phyloP scores from a whole-genome alignment of 192 early-diverging fungal genomes.

The Backusella tuberculispora region DNA sequence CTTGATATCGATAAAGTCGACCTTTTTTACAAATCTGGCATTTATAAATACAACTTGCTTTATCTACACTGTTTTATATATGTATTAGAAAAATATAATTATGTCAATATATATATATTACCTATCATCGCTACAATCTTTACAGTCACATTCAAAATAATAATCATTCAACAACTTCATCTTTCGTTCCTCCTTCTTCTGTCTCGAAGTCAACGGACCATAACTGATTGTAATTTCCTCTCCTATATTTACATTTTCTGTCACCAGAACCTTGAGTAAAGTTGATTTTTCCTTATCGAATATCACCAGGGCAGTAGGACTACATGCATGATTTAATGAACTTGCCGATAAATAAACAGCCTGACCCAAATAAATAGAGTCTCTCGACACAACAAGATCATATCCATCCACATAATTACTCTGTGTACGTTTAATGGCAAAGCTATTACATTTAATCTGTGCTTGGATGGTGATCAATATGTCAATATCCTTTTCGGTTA shows the following conservation, averaged over 20 bases:
- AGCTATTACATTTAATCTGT: conserved; percentile 31
- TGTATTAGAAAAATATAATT: background rate
- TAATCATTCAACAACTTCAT: conserved; percentile 12
- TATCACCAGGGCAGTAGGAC: conserved; percentile 24
- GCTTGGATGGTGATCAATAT: conserved; percentile 22
- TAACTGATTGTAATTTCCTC: conserved; percentile 25
- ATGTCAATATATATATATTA: background rate
- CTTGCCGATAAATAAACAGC: conserved; percentile 30
- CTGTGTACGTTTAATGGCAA: conserved; percentile 22
- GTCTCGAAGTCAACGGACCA: conserved; percentile 25
- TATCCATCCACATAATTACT: background rate
- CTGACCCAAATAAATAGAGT: background rate
- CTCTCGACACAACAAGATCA: background rate
- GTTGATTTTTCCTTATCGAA: conserved; percentile 15
- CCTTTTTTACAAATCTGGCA: conserved; percentile 23
- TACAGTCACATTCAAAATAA: conserved; percentile 32
- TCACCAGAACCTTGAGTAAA: background rate
- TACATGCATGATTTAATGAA: conserved; percentile 28
- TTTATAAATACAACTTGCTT: conserved; percentile 3
- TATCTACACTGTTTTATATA: background rate
- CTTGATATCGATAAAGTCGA: conserved; percentile 15
- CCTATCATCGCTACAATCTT: background rate
- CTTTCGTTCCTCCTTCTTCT: conserved; percentile 13
- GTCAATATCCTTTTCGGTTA: conserved; percentile 4
- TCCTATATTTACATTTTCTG: background rate